Conservation (phyloP, 768 basidiomycete species). For the Auriculariales sp. region DNA sequence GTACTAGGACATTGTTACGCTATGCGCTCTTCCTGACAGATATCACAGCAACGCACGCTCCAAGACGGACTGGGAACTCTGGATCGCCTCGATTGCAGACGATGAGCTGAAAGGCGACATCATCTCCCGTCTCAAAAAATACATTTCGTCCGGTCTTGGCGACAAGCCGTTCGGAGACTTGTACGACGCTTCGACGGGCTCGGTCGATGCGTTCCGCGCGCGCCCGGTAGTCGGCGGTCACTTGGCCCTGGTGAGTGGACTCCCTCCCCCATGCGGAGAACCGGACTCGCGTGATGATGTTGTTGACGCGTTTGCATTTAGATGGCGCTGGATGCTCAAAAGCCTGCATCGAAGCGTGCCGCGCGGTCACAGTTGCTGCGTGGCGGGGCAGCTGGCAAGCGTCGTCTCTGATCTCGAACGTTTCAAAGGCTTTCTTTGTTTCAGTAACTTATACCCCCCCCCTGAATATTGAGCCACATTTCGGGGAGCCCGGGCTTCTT, state of each 20-base stretch:
- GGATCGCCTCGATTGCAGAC: conserved; percentile 37
- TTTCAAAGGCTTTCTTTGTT: too few relatives aligned
- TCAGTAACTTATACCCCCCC: too few relatives aligned
- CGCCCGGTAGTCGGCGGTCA: conserved; percentile 20
- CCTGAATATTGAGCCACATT: too few relatives aligned
- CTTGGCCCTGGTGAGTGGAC: background rate
- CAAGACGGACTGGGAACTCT: conserved; percentile 49
- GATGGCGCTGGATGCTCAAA: background rate
- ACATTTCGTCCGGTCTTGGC: conserved; percentile 31
- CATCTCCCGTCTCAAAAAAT: conserved; percentile 34
- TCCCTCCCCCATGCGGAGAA: background rate
- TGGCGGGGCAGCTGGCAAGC: too few relatives aligned
- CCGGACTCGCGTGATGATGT: too few relatives aligned
- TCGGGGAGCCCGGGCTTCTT: too few relatives aligned
- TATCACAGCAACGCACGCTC: conserved; percentile 29
- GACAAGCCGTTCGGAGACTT: conserved; percentile 27
- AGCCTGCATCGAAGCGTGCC: too few relatives aligned
- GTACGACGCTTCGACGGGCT: conserved; percentile 39
- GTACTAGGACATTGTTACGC: too few relatives aligned
- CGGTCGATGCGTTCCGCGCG: conserved; percentile 34
- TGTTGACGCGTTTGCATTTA: background rate
- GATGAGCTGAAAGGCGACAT: conserved; percentile 30
- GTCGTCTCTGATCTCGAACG: too few relatives aligned
- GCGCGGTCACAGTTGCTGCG: too few relatives aligned
- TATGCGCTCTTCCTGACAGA: background rate